Evolutionary conservation across 2,329 filamentous ascomycete species (phyloP).

Genomic region (Drechslera avenae): DNA sequence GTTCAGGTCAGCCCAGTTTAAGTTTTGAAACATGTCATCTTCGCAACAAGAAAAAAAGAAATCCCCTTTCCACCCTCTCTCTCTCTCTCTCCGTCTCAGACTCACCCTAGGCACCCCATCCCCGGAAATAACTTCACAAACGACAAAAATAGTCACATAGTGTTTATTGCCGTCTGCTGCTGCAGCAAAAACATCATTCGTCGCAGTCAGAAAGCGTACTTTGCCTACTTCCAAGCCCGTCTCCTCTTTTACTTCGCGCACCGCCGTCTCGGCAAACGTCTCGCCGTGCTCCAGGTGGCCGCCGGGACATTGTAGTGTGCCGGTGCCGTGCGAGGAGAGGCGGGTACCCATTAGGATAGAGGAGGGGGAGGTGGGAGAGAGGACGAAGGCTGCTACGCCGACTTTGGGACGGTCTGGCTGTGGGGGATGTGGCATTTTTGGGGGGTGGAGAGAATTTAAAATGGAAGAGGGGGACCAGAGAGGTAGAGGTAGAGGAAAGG

Average conservation of each 20-base stretch:
- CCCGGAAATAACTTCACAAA: constrained; percentile 57
- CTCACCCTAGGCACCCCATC: constrained; percentile 60
- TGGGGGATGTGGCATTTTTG: constrained; percentile 17
- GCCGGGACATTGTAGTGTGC: constrained; percentile 71
- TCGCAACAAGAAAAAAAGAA: background rate
- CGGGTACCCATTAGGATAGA: background rate
- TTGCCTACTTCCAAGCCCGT: constrained; percentile 62
- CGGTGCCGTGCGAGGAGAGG: constrained; percentile 40
- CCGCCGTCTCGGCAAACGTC: constrained; percentile 64
- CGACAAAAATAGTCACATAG: constrained; percentile 75
- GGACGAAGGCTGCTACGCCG: constrained; percentile 57
- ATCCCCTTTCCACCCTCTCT: no score
- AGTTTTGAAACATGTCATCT: no score
- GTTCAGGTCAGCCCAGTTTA: no score
- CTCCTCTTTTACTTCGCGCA: constrained; percentile 72
- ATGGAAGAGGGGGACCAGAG: no score
- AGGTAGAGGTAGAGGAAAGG: no score
- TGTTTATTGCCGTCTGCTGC: constrained; percentile 57
- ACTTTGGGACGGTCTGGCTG: constrained; percentile 45
- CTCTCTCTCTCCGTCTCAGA: no score
- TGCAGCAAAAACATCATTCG: constrained; percentile 66
- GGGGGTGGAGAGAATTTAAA: no score
- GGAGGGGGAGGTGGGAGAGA: constrained; percentile 13
- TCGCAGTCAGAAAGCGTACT: constrained; percentile 62
- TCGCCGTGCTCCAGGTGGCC: constrained; percentile 77